phyloP scores from a whole-genome alignment of 108 stramenopile genomes.

The Aurantiochytrium sp. region DNA sequence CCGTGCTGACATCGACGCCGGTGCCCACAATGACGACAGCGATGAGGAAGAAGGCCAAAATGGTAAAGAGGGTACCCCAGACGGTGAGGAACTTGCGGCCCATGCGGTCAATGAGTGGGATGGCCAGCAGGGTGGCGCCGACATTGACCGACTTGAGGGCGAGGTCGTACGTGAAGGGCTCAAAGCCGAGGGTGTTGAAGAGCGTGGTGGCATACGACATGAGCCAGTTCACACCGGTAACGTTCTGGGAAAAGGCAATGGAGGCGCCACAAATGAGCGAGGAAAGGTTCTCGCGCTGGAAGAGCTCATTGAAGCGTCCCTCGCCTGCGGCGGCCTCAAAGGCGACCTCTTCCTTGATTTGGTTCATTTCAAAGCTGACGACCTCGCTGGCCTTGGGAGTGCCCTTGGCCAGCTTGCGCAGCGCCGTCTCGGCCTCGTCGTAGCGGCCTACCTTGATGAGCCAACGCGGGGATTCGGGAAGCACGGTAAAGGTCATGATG shows the following conservation, averaged over 20 bases:
- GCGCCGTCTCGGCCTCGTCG: not conserved
- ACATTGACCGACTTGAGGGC: not conserved
- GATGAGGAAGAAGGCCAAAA: not conserved
- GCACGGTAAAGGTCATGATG: not conserved
- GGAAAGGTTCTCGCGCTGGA: not conserved
- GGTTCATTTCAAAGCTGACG: not conserved
- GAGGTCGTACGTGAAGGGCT: not conserved
- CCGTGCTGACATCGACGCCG: not conserved
- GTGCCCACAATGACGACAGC: not conserved
- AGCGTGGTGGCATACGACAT: not conserved
- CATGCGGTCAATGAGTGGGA: not conserved
- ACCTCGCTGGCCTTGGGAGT: not conserved
- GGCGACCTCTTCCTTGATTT: not conserved
- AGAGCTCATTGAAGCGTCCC: not conserved
- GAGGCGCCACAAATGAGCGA: not conserved
- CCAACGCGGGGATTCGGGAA: not conserved
- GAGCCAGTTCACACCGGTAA: not conserved
- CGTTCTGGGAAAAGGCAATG: constrained; percentile 11
- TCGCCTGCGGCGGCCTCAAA: not conserved
- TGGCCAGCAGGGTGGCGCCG: not conserved
- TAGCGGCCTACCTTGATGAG: not conserved
- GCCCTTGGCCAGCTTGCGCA: not conserved
- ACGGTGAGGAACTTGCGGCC: constrained; percentile 12
- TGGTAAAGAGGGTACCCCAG: not conserved
- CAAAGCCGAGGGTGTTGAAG: not conserved